Percentiles rank a stretch among this genome's conserved stretches.
Conservation (phyloP, 2,329 filamentous ascomycete genomes). For the Triangularia setosa region DNA sequence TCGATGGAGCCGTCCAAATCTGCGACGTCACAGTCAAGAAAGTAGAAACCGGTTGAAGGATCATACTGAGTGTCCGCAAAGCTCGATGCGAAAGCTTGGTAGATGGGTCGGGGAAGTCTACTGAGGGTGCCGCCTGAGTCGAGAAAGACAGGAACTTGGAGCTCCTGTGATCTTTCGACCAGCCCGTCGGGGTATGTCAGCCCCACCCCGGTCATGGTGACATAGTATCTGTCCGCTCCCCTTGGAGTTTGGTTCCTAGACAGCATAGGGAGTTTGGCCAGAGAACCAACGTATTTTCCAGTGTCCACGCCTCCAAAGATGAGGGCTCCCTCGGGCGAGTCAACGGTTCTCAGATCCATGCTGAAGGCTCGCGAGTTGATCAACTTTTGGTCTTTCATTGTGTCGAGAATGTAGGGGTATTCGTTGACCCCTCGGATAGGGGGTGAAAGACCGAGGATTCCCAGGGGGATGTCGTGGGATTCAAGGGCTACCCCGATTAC, state of each 20-base stretch:
- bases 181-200: constrained; percentile 24
- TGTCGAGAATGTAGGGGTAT: constrained; percentile 54
- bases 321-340: constrained; percentile 43
- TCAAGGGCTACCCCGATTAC: constrained; percentile 47
- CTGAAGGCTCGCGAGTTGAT: constrained; percentile 49
- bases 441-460: constrained; percentile 50
- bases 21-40: constrained; percentile 40
- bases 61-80: constrained; percentile 39
- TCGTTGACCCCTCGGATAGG: constrained; percentile 34
- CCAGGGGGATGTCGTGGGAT: constrained; percentile 46
- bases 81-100: constrained; percentile 40
- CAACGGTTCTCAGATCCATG: constrained; percentile 46
- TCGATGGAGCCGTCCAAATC: constrained; percentile 39
- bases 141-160: constrained; percentile 33
- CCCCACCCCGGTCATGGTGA: constrained; percentile 30
- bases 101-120: constrained; percentile 42
- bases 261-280: constrained; percentile 43
- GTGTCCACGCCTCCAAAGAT: constrained; percentile 53
- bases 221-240: constrained; percentile 33
- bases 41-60: constrained; percentile 39
- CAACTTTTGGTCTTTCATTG: constrained; percentile 42
- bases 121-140: constrained; percentile 52
- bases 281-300: constrained; percentile 46
- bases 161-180: constrained; percentile 21
- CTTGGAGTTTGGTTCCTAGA: constrained; percentile 21